Conservation (phyloP, 78 protist species). For the slime mould (Dictyostelium discoideum) region dicty_2.7 NC_007091.3:826501-827000, state of each 20-base stretch:
- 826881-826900: background rate
- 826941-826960: background rate
- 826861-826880: background rate
- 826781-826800: constrained; percentile 1
- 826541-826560: too few species aligned
- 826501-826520: background rate
- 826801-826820: background rate
- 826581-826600: background rate
- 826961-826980: background rate
- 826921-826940: background rate
- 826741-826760: background rate
- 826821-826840: background rate
- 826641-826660: background rate
- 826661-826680: too few species aligned
- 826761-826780: background rate
- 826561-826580: background rate
- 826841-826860: background rate
- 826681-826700: background rate
- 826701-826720: background rate
- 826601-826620: background rate
- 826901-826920: background rate
- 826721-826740: constrained; percentile 26
- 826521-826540: background rate
- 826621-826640: too few species aligned
- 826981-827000: background rate